A percentile compares a stretch with the other conserved stretches of the same genome.
These are phyloP conservation scores for Guillardia theta DNA, from an alignment of 78 protist genomes.

Conservation along the genomic window DNA sequence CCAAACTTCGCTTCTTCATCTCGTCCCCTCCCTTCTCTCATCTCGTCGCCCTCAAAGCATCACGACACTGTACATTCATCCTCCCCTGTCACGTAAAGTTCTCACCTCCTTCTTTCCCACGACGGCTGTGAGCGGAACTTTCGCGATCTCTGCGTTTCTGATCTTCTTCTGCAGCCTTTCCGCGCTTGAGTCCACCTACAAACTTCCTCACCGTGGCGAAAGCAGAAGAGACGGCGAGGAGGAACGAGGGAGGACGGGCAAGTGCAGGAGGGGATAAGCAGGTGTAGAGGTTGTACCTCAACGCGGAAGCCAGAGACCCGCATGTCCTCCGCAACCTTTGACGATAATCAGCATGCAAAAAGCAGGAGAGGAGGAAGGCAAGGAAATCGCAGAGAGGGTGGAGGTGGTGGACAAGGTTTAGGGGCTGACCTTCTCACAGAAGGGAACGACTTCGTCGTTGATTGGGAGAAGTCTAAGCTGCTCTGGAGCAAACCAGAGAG, in stretches of 20 bases:
- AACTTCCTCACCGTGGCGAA: background rate
- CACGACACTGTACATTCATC: no score
- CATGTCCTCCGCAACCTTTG: background rate
- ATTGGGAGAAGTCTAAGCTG: slow-evolving; percentile 17
- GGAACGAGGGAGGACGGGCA: background rate
- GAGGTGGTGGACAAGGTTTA: no score
- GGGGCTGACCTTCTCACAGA: background rate
- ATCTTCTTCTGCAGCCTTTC: slow-evolving; percentile 14
- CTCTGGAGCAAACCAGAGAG: slow-evolving; percentile 51
- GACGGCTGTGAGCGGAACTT: background rate
- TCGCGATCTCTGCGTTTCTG: background rate
- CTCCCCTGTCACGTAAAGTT: no score
- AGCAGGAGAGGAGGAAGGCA: no score
- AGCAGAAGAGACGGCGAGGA: no score
- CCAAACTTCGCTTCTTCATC: no score
- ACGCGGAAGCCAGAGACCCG: background rate
- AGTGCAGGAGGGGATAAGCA: background rate
- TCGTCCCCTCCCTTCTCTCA: no score
- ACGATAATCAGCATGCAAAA: no score
- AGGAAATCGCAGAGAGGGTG: no score
- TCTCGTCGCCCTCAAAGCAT: no score
- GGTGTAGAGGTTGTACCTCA: background rate
- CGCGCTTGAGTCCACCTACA: background rate
- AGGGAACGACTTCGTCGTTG: background rate
- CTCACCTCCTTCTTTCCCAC: slow-evolving; percentile 19